Evolutionary conservation across 1,284 basidiomycete species (phyloP), one percentile per base, ranked within the genome.

Genomic region (Boletellus dicymbophilus): DNA sequence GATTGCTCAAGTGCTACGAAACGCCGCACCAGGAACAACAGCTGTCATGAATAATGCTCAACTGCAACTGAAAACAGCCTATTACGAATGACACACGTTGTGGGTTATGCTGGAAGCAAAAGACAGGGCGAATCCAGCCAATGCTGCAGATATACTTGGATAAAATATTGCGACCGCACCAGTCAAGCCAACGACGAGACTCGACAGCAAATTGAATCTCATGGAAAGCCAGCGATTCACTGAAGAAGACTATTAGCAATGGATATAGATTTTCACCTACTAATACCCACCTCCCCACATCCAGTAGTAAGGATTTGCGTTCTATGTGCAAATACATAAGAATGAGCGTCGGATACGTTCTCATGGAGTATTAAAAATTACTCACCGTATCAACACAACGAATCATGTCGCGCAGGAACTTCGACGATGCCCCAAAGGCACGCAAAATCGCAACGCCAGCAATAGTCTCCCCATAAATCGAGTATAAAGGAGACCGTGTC

Each of bases 391-490:
- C 92, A 22, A 90, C 86, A 52, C 85, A 88, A 49, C 82, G 79
- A 47, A 94, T 77, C 92, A 95, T 95, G 55, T 93, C 85, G 49
- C 88, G 74, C 59, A 98, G 72, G 62, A 95, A 89, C 61, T 93
- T 90, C 23, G 91, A 90, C 26, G 85, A 85, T 13, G 88, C 89
- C 18, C 93, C 93, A 61, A 95, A 96, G 1, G 94, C 88, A 39
- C 95, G 88, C 34, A 96, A 73, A 43, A 95, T 88, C 1, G 91
- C 81, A 16, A 90, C 88, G n/a, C 93, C 93, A 4, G 90, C 80
- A 48, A 95, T 93, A 0, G 91, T 93, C 69, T 96, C 93, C 3
- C 89, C 90, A 58, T 94, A 97, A 40, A 95, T 88, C 1, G 91
- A 93, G 68, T 96, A 97, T 15, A 98, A 72, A 0, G 95, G 95